Percentiles rank a stretch among this genome's conserved stretches.
phyloP scores from a whole-genome alignment of 371 early-diverging fungal species.

The Mortierella sp. region DNA sequence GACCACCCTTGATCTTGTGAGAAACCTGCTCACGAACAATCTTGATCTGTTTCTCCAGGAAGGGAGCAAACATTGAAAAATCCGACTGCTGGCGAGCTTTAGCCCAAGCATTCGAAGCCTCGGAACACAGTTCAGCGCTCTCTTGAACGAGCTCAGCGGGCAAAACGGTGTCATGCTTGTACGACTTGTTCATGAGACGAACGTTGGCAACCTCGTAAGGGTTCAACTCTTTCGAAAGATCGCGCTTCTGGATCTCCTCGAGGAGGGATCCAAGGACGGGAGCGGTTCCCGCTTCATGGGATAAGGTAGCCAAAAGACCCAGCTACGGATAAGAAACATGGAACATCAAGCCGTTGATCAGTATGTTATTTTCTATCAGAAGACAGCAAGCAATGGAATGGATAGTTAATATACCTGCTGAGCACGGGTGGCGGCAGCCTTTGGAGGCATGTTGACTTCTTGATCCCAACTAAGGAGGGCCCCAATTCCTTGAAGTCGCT shows the following conservation, averaged over 20 bases:
- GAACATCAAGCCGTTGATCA: not conserved
- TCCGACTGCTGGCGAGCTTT: slow-evolving; percentile 50
- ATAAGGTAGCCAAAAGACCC: slow-evolving; percentile 39
- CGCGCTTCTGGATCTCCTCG: slow-evolving; percentile 34
- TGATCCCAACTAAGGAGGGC: slow-evolving; percentile 49
- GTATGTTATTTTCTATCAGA: no score
- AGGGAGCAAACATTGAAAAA: slow-evolving; percentile 50
- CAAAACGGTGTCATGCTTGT: slow-evolving; percentile 19
- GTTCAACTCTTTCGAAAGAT: slow-evolving; percentile 24
- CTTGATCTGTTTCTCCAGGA: slow-evolving; percentile 42
- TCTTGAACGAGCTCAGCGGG: slow-evolving; percentile 43
- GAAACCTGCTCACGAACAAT: slow-evolving; percentile 34
- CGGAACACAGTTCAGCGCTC: slow-evolving; percentile 30
- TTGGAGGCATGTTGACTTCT: slow-evolving; percentile 55
- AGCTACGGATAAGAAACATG: slow-evolving; percentile 10
- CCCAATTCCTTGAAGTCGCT: slow-evolving; percentile 21
- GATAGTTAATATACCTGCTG: slow-evolving; percentile 27
- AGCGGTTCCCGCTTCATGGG: slow-evolving; percentile 41
- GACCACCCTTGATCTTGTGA: slow-evolving; percentile 33
- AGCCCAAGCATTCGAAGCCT: slow-evolving; percentile 37
- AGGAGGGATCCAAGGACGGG: slow-evolving; percentile 43
- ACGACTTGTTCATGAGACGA: slow-evolving; percentile 30
- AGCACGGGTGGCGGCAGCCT: slow-evolving; percentile 36
- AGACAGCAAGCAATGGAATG: no score
- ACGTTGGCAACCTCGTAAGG: slow-evolving; percentile 54